Evolutionary conservation across 106 monocot species (phyloP).

Genomic region (Xerophyta viscosa): DNA sequence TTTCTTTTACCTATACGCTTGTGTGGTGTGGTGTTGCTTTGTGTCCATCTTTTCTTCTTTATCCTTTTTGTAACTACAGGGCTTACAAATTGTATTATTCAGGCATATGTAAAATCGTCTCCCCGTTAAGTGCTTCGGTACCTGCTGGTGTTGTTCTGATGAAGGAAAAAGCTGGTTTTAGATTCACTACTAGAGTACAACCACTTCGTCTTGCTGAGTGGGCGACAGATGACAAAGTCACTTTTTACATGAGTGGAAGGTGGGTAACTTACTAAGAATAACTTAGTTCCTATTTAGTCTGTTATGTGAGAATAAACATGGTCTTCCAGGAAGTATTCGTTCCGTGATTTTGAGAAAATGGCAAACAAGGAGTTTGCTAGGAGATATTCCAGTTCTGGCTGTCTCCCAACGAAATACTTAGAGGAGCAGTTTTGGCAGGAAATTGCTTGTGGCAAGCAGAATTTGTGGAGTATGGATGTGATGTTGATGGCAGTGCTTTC

Average conservation of each 20-base stretch:
- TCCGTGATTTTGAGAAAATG: conserved; percentile 96
- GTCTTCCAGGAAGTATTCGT: conserved; percentile 76
- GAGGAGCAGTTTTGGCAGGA: conserved; percentile 98
- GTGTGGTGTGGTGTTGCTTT: no score
- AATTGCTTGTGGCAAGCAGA: conserved; percentile 80
- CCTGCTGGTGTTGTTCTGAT: conserved; percentile 90
- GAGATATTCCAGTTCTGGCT: conserved; percentile 70
- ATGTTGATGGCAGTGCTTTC: conserved; percentile 97
- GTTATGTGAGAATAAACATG: conserved; percentile 2
- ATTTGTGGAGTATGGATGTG: conserved; percentile 88
- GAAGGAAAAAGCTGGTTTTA: conserved; percentile 89
- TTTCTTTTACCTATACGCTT: background rate
- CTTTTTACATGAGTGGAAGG: conserved; percentile 94
- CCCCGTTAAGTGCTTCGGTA: conserved; percentile 74
- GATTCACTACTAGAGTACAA: conserved; percentile 88
- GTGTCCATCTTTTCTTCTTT: no score
- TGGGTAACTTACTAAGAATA: conserved; percentile 9
- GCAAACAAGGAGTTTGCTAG: conserved; percentile 76
- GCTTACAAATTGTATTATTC: background rate
- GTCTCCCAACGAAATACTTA: conserved; percentile 72
- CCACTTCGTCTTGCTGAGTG: conserved; percentile 84
- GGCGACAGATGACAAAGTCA: conserved; percentile 68
- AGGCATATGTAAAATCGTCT: conserved; percentile 93
- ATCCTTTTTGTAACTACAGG: background rate
- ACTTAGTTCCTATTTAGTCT: background rate